Evolutionary conservation across 208 protist genomes (phyloP).

Genomic region (Kentomonas sorsogonicus): DNA sequence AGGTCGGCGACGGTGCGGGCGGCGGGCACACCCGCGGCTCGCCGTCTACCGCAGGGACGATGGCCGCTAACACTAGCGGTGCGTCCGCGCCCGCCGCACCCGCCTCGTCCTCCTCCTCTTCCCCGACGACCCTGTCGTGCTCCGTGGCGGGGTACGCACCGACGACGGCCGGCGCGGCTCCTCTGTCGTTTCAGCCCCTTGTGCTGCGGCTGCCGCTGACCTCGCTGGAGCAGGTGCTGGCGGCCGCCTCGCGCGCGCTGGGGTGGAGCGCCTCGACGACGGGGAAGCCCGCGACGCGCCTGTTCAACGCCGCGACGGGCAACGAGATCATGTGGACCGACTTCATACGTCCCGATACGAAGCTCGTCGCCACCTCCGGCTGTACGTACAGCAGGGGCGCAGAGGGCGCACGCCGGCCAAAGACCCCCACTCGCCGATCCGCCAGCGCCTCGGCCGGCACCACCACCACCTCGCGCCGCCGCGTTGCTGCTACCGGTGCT

Average conservation of each 20-base stretch:
- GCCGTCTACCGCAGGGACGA: no score
- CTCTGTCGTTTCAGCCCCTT: conserved; percentile 18
- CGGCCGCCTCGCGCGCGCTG: conserved; percentile 35
- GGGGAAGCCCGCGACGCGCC: conserved; percentile 28
- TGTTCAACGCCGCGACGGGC: conserved; percentile 66
- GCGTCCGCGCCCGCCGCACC: no score
- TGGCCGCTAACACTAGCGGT: conserved; percentile 1
- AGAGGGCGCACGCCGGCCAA: no score
- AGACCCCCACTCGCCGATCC: no score
- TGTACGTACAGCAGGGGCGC: conserved; percentile 19
- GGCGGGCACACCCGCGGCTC: no score
- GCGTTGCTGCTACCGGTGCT: no score
- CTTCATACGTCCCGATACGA: conserved; percentile 34
- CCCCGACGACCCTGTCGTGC: no score
- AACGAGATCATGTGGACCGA: conserved; percentile 42
- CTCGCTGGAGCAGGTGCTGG: conserved; percentile 42
- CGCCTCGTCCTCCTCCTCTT: no score
- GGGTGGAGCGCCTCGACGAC: conserved; percentile 28
- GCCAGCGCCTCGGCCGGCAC: no score
- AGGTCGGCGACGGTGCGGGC: no score
- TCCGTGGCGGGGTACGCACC: conserved; percentile 6
- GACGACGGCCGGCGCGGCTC: neutral
- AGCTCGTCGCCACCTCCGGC: conserved; percentile 57
- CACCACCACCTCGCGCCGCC: no score
- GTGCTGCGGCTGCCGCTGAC: conserved; percentile 19